These are phyloP conservation scores for Francoa sonchifolia DNA, from an alignment of 441 rosid species.

Conservation along the genomic window DNA sequence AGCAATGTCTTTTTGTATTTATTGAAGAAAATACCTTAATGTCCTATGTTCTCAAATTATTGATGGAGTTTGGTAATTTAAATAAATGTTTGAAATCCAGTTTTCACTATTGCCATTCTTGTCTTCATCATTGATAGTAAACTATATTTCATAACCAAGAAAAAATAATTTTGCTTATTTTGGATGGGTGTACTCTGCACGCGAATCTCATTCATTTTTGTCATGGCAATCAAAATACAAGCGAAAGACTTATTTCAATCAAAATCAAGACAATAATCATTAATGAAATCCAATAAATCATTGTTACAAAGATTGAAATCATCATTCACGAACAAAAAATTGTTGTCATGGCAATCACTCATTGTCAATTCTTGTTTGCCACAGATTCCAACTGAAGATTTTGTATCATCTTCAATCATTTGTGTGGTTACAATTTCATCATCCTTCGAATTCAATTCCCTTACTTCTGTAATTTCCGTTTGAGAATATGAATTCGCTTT, in stretches of 20 bases:
- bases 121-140: too few relatives aligned
- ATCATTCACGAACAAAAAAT: constrained; percentile 13
- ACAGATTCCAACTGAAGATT: neutral
- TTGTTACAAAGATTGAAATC: constrained; percentile 5
- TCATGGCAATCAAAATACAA: too few relatives aligned
- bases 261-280: constrained; percentile 13
- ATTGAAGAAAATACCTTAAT: too few relatives aligned
- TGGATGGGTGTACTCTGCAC: too few relatives aligned
- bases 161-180: too few relatives aligned
- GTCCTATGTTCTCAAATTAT: too few relatives aligned
- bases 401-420: neutral
- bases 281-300: constrained; percentile 8
- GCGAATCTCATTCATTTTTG: too few relatives aligned
- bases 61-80: too few relatives aligned
- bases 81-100: too few relatives aligned
- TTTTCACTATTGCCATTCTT: too few relatives aligned
- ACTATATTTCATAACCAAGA: too few relatives aligned
- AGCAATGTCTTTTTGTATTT: too few relatives aligned
- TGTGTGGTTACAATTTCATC: neutral
- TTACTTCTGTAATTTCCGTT: neutral
- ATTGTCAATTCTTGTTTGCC: neutral
- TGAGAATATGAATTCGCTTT: neutral
- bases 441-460: neutral
- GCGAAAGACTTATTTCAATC: neutral
- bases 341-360: neutral